Base-by-base conservation (phyloP, 2,329 filamentous ascomycete genomes). In the Penicillium brasilianum region DNA sequence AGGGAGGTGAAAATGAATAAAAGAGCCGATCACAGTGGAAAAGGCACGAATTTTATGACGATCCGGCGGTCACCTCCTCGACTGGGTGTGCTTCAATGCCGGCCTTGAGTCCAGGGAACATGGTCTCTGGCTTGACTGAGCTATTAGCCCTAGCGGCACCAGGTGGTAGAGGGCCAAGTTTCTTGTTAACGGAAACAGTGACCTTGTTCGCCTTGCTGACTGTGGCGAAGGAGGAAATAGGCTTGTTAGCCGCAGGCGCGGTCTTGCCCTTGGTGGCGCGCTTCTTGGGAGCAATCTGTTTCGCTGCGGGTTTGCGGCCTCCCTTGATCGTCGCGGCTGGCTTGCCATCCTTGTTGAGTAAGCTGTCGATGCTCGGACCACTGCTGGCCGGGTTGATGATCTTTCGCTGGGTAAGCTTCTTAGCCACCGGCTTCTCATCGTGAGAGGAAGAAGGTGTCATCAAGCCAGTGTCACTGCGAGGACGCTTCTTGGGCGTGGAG, bases 391-490 rank as follows among this genome's bases (percentile, higher is more conserved):
- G 69, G 49, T 77, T 77, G 20, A 63, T 37, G 57, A 67, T 44
- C 43, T 62, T 57, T 43, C 41, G 34, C 20, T 57, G 59, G 22
- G 63, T 53, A 13, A 57, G 55, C 52, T 66, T 65, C 51, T 72
- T 76, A 49, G 71, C 61, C 5, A 66, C 55, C 52, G 68, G 60
- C 48, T 70, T 69, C 60, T 77, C 74, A 49, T 78, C 74, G 43
- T 80, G 72, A 55, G 77, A 81, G 48, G 77, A 77, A 8, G 78
- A 75, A 30, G 80, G 80, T 7, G 80, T 82, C 52, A 77, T 72
- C 43, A 79, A 71, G 37, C 76, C 76, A 7, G 70, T 76, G 22
- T 74, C 66, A 13, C 62, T 68, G 59, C 67, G 71, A 52, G 72
- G 66, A 46, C 71, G 72, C 66, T 80, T 80, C 66, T 71, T 74